phyloP scores from a whole-genome alignment of 192 early-diverging fungal genomes.

The Coemansia sp. region DNA sequence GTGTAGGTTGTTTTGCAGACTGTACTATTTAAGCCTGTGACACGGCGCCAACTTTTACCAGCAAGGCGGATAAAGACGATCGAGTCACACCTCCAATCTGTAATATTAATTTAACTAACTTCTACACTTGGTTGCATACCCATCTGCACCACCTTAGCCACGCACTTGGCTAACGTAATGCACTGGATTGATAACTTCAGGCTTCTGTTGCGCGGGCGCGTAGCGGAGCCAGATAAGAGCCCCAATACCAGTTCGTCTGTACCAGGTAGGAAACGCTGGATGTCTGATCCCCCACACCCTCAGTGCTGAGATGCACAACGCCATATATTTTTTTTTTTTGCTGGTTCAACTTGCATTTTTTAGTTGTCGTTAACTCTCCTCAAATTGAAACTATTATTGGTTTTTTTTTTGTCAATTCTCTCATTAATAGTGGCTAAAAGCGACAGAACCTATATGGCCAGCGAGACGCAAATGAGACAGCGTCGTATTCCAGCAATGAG shows the following conservation, averaged over 20 bases:
- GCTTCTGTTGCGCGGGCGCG: not conserved
- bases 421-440: not conserved
- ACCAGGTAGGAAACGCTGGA: not conserved
- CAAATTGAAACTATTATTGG: not conserved
- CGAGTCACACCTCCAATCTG: not conserved
- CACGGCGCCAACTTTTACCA: not conserved
- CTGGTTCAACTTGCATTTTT: not conserved
- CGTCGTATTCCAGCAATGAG: slow-evolving; percentile 26
- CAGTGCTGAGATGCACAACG: too few relatives aligned
- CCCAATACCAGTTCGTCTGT: not conserved
- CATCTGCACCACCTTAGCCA: not conserved
- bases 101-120: not conserved
- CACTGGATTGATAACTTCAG: not conserved
- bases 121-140: not conserved
- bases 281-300: too few relatives aligned
- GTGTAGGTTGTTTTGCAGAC: not conserved
- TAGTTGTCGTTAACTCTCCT: not conserved
- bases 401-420: not conserved
- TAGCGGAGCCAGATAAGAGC: not conserved
- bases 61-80: not conserved
- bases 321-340: too few relatives aligned
- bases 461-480: slow-evolving; percentile 2
- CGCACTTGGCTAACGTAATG: not conserved
- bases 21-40: not conserved
- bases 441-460: not conserved